phyloP scores from a whole-genome alignment of 1,284 basidiomycete species.

The Leucoagaricus sp. region DNA sequence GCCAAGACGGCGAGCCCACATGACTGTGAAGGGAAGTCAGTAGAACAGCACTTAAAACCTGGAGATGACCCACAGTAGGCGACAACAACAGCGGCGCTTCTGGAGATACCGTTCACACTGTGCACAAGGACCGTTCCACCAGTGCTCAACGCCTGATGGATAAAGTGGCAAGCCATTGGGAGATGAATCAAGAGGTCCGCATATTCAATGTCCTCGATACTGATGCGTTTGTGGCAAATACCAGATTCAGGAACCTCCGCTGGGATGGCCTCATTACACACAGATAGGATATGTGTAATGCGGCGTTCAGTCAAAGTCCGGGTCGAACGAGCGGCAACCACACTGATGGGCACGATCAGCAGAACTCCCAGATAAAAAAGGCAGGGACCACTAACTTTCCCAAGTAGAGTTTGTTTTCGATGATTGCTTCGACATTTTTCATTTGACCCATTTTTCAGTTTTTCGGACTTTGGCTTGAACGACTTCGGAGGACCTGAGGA shows the following conservation, averaged over 20 bases:
- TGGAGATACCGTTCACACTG: conserved; percentile 80
- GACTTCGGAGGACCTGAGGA: conserved; percentile 10
- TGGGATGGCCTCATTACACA: conserved; percentile 72
- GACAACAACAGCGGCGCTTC: conserved; percentile 80
- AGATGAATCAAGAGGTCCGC: conserved; percentile 81
- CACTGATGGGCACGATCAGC: conserved; percentile 41
- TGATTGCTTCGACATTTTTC: conserved; percentile 74
- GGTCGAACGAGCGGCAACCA: conserved; percentile 71
- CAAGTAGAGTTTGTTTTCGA: conserved; percentile 68
- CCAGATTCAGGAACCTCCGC: conserved; percentile 75
- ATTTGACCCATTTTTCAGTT: conserved; percentile 49
- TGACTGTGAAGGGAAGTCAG: conserved; percentile 50
- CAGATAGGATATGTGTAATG: conserved; percentile 77
- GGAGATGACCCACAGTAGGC: conserved; percentile 65
- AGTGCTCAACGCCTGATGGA: conserved; percentile 66
- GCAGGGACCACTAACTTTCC: conserved; percentile 69
- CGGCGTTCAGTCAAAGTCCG: conserved; percentile 72
- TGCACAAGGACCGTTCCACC: conserved; percentile 83
- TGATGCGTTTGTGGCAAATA: conserved; percentile 67
- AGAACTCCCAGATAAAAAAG: conserved; percentile 20
- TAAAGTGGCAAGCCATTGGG: conserved; percentile 77
- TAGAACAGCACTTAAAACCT: not conserved
- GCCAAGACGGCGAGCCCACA: conserved; percentile 64
- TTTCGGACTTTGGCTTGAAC: conserved; percentile 18
- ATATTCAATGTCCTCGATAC: conserved; percentile 80